These are phyloP conservation scores for Pogostemon cablin DNA, from an alignment of 257 asterid genomes.

Conservation along the genomic window DNA sequence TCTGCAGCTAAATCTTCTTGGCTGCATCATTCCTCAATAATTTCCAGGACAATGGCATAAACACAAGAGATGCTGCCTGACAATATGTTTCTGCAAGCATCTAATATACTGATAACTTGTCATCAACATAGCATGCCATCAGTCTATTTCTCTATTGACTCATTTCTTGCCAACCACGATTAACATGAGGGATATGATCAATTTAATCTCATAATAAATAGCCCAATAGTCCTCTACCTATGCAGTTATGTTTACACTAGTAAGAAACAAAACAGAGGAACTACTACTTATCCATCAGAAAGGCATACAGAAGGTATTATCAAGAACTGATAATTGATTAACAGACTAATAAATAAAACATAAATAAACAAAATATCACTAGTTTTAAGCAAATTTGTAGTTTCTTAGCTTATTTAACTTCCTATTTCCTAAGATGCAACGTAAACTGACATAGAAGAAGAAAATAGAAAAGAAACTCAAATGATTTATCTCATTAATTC, in stretches of 20 bases:
- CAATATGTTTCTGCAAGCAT: neutral
- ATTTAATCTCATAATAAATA: neutral
- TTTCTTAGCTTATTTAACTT: neutral
- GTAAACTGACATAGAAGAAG: neutral
- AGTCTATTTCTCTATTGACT: neutral
- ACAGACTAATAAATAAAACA: neutral
- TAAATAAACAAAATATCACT: neutral
- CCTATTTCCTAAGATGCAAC: neutral
- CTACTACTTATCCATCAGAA: neutral
- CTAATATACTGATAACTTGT: neutral
- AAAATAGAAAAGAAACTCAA: neutral
- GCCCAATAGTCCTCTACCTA: neutral
- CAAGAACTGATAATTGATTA: neutral
- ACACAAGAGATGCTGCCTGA: neutral
- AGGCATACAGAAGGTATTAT: neutral
- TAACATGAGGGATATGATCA: neutral
- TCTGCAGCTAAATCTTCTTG: too few relatives aligned
- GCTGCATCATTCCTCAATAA: too few relatives aligned
- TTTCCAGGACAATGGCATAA: neutral
- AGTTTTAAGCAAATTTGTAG: neutral
- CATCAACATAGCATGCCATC: slow-evolving; percentile 9
- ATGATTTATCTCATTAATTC: slow-evolving; percentile 1
- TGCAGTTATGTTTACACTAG: neutral
- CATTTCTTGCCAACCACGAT: neutral
- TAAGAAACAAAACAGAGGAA: neutral